Conservation (phyloP, 495 filamentous ascomycete genomes). For the Wilcoxina mikolae region DNA sequence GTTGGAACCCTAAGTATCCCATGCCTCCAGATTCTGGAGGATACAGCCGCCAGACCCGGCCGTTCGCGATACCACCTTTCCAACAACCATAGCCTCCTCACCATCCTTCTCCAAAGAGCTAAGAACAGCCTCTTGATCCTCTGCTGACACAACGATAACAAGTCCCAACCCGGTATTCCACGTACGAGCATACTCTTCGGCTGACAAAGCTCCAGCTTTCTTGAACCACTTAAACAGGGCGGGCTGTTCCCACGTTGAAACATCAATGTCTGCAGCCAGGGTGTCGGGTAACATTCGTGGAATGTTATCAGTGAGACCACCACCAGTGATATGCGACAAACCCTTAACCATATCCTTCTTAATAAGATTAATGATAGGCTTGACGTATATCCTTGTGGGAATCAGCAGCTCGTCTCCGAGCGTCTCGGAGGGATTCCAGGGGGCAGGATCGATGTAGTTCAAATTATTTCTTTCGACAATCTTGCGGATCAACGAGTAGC, state of each 20-base stretch:
- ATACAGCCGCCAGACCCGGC: conserved; percentile 49
- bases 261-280: conserved; percentile 64
- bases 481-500: conserved; percentile 82
- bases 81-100: conserved; percentile 65
- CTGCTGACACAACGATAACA: conserved; percentile 60
- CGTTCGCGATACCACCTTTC: conserved; percentile 43
- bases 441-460: conserved; percentile 50
- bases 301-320: conserved; percentile 80
- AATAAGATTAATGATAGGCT: conserved; percentile 50
- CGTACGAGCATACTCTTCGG: conserved; percentile 68
- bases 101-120: conserved; percentile 45
- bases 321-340: conserved; percentile 91
- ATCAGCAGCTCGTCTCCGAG: conserved; percentile 63
- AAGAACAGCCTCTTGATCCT: conserved; percentile 39
- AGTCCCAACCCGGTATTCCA: conserved; percentile 93
- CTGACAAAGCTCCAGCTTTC: conserved; percentile 52
- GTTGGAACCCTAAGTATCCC: conserved; percentile 37
- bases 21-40: conserved; percentile 53
- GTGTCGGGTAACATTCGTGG: conserved; percentile 73
- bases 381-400: conserved; percentile 71
- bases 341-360: conserved; percentile 54
- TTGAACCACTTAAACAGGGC: conserved; percentile 75
- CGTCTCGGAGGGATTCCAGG: conserved; percentile 46
- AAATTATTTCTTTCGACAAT: conserved; percentile 62
- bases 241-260: conserved; percentile 53